Evolutionary conservation across 345 rosid genomes (phyloP), one percentile per base, ranked within the genome.

Genomic region (Salix arbutifolia): DNA sequence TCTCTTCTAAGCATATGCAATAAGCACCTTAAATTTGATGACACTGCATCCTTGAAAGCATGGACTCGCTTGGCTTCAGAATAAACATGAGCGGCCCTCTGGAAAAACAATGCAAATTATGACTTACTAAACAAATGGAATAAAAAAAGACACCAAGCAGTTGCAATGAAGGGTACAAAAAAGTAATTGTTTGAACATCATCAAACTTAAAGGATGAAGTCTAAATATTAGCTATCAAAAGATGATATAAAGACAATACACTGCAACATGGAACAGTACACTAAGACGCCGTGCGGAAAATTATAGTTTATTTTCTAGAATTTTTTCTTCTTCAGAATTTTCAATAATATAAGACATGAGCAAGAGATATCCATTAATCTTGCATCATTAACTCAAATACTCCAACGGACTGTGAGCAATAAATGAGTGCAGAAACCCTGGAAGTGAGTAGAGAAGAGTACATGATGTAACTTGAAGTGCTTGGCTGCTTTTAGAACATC

Each of bases 71-170:
- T 86, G 69, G 98, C 99, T 86, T 96, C 99, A 2, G 97, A 89
- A 71, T 91, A 96, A 33, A 96, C 98, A 65, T 92, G 97, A 78
- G 90, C 86, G 35, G 99, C 98, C 85, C 97, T 89, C 99, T 96
- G 82, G 26, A 80, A 80, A 71, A 67, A 33, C 30, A 52, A 74
- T 23, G 35, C 56, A 74, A 9, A 72, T 64, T 38, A 69, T 48
- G 28, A 69, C 6, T 25, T 3, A 35, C 66, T n/a, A 31, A 23
- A 53, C 8, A 35, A 12, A 10, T 60, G 14, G 37, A 31, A 28
- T 46, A 30, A 37, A 56, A 42, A 16, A 18, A 26, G 13, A 28
- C 10, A 19, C 17, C 40, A 56, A 67, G n/a, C 17, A 65, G 21
- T n/a, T 58, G 64, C 28, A 10, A 37, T 21, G 30, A 69, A 42